Evolutionary conservation across 176 grass and related monocot genomes (phyloP), one percentile per base, ranked within the genome.

Genomic region (Saccharum spontaneum): DNA sequence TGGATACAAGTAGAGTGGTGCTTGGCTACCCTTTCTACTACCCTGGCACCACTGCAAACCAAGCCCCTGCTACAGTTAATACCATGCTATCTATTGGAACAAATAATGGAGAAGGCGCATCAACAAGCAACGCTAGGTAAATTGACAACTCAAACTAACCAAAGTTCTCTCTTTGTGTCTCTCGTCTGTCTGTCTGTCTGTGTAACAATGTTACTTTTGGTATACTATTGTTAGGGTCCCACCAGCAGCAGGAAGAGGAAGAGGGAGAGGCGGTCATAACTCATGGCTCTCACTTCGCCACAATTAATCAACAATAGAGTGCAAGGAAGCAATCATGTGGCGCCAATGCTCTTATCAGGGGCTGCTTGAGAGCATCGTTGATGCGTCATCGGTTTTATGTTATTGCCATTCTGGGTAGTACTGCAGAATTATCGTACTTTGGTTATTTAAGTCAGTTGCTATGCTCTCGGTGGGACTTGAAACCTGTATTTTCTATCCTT

Each of bases 21-120:
- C 28, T 73, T 6, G 87, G 79, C 64, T 50, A 55, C 10, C 55
- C 22, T 62, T 15, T 2, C 22, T 44, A 24, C 39, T 71, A 44
- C 39, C 39, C 39, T 43, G 22, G 11, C 0, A 5, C 22, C 38
- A 71, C 10, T 26, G 39, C 6, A 72, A 72, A 45, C 39, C 91
- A 79, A 59, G 82, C 70, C 67, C 72, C 82, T 41, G 36, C 73
- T 23, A 8, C 67, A 57, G 36, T 67, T 23, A 1, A 67, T 57
- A 40, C 68, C 64, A 49, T 69, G 10, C 74, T 78, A 75, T 50
- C 82, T 78, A 69, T 3, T 75, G 62, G 31, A 34, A 68, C 9
- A 24, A 61, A 61, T 61, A 61, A 82, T 75, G 67, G 74, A 66
- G 87, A 90, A 73, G 49, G 80, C 70, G 63, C 37, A 15, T 57